Conservation (phyloP, 805 yeast species). For the Brettanomyces sp. region DNA sequence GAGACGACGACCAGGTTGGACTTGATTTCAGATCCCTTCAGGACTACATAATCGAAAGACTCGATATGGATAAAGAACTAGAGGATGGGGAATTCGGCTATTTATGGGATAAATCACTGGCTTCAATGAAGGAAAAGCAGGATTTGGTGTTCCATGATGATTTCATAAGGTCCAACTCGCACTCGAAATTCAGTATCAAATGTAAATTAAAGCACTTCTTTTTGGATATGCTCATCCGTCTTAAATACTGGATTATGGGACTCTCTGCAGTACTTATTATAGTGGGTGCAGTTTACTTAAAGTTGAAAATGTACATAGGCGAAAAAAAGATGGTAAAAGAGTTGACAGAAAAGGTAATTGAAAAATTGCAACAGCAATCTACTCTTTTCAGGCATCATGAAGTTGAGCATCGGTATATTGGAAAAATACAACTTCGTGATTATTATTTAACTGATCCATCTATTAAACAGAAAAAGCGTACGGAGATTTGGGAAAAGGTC, state of each 20-base stretch:
- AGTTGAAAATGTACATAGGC: conserved; percentile 27
- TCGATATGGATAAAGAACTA: conserved; percentile 11
- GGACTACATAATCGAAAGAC: conserved; percentile 44
- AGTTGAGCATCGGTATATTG: conserved; percentile 40
- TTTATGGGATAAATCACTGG: conserved; percentile 18
- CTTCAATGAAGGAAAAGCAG: conserved; percentile 8
- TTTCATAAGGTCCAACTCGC: conserved; percentile 19
- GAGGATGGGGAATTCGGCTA: conserved; percentile 15
- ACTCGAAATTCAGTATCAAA: conserved; percentile 18
- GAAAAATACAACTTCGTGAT: conserved; percentile 67
- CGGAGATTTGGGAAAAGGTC: conserved; percentile 52
- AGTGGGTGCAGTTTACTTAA: conserved; percentile 20
- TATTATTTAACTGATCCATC: conserved; percentile 37
- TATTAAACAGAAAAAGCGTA: conserved; percentile 27
- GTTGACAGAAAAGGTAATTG: conserved; percentile 38
- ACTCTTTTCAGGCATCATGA: conserved; percentile 24
- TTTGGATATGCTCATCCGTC: conserved; percentile 12
- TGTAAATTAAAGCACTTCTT: conserved; percentile 20
- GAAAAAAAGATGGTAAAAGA: conserved; percentile 35
- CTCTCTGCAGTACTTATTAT: conserved; percentile 1
- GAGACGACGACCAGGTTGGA: conserved; percentile 24
- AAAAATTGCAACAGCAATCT: conserved; percentile 40
- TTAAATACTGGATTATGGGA: conserved; percentile 15
- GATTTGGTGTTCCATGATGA: conserved; percentile 12
- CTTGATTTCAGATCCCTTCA: conserved; percentile 57